These are phyloP conservation scores for Lactarius trivialis DNA, from an alignment of 768 basidiomycete species.

Conservation along the genomic window DNA sequence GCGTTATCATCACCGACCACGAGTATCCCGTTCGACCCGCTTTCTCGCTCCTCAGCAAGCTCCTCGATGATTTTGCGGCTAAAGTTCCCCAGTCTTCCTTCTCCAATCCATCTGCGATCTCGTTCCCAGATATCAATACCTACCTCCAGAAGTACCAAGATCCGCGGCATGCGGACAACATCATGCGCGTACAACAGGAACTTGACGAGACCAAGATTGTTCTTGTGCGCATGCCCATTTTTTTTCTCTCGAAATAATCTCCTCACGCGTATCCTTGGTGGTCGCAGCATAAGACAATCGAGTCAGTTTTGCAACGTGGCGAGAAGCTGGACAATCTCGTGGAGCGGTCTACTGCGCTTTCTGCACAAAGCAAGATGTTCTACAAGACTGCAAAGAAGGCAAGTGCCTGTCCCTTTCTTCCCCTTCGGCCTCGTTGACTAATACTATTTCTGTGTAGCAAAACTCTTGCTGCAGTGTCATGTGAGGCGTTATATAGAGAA, in stretches of 20 bases:
- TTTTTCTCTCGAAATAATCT: neutral
- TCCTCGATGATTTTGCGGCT: slow-evolving; percentile 86
- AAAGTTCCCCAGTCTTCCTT: slow-evolving; percentile 71
- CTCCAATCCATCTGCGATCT: slow-evolving; percentile 57
- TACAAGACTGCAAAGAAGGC: slow-evolving; percentile 99
- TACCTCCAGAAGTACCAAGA: slow-evolving; percentile 95
- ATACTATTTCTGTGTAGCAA: slow-evolving; percentile 50
- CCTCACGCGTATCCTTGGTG: neutral
- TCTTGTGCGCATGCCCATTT: slow-evolving; percentile 50
- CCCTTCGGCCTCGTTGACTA: neutral
- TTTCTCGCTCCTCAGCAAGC: slow-evolving; percentile 88
- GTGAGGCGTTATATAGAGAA: slow-evolving; percentile 31
- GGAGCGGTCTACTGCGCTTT: slow-evolving; percentile 84
- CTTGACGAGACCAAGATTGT: slow-evolving; percentile 99
- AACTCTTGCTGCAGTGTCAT: slow-evolving; percentile 91
- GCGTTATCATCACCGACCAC: slow-evolving; percentile 86
- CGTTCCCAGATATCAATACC: slow-evolving; percentile 66
- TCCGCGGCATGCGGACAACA: slow-evolving; percentile 92
- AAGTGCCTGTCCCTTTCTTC: slow-evolving; percentile 21
- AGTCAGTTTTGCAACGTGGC: slow-evolving; percentile 90
- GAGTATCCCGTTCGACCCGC: slow-evolving; percentile 97
- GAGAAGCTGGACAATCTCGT: slow-evolving; percentile 96
- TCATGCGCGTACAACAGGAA: slow-evolving; percentile 97
- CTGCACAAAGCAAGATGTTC: slow-evolving; percentile 93
- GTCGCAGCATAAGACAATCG: slow-evolving; percentile 94